These are phyloP conservation scores for Gossypium trilobum DNA, from an alignment of 441 rosid species.

Conservation along the genomic window DNA sequence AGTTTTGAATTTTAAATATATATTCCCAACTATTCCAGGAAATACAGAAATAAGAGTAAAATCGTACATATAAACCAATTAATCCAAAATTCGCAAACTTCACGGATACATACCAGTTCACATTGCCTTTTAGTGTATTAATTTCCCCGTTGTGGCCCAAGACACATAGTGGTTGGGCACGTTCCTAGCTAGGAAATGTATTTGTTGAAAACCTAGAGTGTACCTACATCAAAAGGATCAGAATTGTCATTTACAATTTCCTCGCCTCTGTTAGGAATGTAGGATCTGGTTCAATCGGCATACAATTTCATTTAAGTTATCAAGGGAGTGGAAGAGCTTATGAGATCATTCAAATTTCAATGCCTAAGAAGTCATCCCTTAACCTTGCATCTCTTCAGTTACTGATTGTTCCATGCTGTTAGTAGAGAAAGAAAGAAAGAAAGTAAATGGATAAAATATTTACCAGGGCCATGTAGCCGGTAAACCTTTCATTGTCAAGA, in stretches of 20 bases:
- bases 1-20: neutral
- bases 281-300: constrained; percentile 33
- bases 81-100: neutral
- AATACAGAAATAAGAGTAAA: neutral
- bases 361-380: constrained; percentile 99
- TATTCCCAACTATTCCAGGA: neutral
- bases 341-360: constrained; percentile 99
- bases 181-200: constrained; percentile 99
- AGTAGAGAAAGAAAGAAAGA: constrained; percentile 67
- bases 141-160: constrained; percentile 98
- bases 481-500: constrained; percentile 99
- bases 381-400: constrained; percentile 94
- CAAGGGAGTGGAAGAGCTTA: constrained; percentile 98
- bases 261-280: constrained; percentile 18
- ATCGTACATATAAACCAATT: neutral
- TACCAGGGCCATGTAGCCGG: constrained; percentile 99
- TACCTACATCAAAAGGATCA: constrained; percentile 43
- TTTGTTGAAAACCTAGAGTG: constrained; percentile 97
- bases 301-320: constrained; percentile 67
- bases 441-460: constrained; percentile 71
- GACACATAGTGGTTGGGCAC: constrained; percentile 98
- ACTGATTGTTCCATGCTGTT: constrained; percentile 90
- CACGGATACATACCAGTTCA: constrained; percentile 65
- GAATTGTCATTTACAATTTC: constrained; percentile 22
- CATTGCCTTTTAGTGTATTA: constrained; percentile 96